Conservation (phyloP, 2,329 filamentous ascomycete genomes). For the Aspergillus sp. region DNA sequence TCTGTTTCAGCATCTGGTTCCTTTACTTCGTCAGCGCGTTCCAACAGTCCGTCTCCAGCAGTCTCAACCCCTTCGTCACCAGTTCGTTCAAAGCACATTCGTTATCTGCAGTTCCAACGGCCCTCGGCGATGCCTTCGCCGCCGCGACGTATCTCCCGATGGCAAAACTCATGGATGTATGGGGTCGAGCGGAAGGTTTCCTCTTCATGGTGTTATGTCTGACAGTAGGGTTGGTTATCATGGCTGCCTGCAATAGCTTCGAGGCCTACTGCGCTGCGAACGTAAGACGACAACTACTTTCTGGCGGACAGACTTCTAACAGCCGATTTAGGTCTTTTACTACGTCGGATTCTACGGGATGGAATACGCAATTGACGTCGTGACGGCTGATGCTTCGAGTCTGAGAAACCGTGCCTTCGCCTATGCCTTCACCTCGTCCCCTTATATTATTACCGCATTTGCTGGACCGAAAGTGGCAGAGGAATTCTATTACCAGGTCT, state of each 20-base stretch:
- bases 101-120: constrained; percentile 51
- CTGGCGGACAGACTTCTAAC: no score
- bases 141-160: constrained; percentile 59
- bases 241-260: constrained; percentile 60
- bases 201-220: constrained; percentile 48
- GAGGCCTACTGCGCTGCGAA: constrained; percentile 62
- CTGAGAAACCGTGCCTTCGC: constrained; percentile 62
- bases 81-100: constrained; percentile 54
- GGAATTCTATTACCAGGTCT: constrained; percentile 46
- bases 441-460: constrained; percentile 64
- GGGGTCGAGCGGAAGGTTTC: constrained; percentile 61
- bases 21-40: constrained; percentile 40
- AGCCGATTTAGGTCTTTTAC: constrained; percentile 53
- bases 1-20: constrained; percentile 34
- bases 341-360: constrained; percentile 58
- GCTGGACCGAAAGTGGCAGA: constrained; percentile 55
- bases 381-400: constrained; percentile 62
- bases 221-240: constrained; percentile 56
- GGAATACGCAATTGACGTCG: constrained; percentile 57
- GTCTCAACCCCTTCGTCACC: constrained; percentile 49
- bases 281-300: constrained; percentile 6
- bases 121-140: constrained; percentile 55
- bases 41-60: constrained; percentile 33
- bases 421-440: constrained; percentile 61
- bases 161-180: constrained; percentile 64